These are phyloP conservation scores for Pholiota conissans DNA, from an alignment of 768 basidiomycete species.

Conservation along the genomic window DNA sequence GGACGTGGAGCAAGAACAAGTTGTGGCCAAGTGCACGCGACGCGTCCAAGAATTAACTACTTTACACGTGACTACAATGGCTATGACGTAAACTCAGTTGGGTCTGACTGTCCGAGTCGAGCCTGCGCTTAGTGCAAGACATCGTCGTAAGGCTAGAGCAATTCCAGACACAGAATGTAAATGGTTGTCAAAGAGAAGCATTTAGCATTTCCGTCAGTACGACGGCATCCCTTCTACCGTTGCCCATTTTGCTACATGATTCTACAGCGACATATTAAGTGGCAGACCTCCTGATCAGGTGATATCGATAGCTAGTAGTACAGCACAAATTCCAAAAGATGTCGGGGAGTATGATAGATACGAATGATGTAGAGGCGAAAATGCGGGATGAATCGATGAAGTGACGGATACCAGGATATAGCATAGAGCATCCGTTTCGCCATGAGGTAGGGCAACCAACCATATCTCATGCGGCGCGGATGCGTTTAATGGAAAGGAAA, in stretches of 20 bases:
- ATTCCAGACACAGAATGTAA: not conserved
- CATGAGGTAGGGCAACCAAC: conserved; percentile 12
- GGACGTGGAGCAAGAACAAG: not conserved
- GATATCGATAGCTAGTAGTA: conserved; percentile 31
- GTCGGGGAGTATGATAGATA: conserved; percentile 31
- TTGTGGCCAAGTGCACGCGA: not conserved
- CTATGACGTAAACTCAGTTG: not conserved
- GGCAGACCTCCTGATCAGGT: conserved; percentile 14
- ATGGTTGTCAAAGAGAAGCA: not conserved
- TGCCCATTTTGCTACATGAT: conserved; percentile 13
- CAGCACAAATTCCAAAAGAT: conserved; percentile 39
- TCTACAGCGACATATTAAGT: conserved; percentile 17
- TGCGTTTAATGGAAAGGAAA: conserved; percentile 17
- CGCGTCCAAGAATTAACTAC: not conserved
- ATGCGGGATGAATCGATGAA: conserved; percentile 21
- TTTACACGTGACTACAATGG: not conserved
- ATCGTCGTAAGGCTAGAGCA: not conserved
- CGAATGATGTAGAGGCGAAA: conserved; percentile 18
- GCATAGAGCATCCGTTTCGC: conserved; percentile 7
- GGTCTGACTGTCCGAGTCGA: not conserved
- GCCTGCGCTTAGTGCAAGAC: too few species aligned
- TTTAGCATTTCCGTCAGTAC: not conserved
- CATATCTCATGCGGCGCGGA: conserved; percentile 15
- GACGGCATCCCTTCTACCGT: not conserved
- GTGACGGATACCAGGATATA: conserved; percentile 11